Evolutionary conservation across 495 filamentous ascomycete genomes (phyloP).

Genomic region (Elaphomyces granulatus): DNA sequence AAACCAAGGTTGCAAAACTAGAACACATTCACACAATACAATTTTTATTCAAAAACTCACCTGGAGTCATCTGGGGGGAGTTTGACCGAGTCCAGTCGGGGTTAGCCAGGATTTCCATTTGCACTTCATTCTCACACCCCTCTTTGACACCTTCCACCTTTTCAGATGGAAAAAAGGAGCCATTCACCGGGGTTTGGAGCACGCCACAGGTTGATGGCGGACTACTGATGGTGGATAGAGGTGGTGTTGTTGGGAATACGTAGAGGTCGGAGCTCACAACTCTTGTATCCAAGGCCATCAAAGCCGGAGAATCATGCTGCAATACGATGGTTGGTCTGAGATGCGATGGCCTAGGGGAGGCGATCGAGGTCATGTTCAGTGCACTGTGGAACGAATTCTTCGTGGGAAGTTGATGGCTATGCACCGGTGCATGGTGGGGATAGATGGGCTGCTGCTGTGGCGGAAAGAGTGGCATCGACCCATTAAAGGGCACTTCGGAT

Average conservation of each 20-base stretch:
- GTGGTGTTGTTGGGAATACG: slow-evolving; percentile 76
- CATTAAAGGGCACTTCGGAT: slow-evolving; percentile 33
- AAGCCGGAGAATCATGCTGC: slow-evolving; percentile 47
- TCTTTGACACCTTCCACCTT: slow-evolving; percentile 70
- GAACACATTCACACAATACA: too few species aligned
- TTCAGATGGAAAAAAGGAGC: slow-evolving; percentile 60
- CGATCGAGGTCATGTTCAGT: slow-evolving; percentile 57
- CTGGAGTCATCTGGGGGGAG: slow-evolving; percentile 85
- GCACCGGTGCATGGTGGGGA: slow-evolving; percentile 39
- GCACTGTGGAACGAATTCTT: slow-evolving; percentile 43
- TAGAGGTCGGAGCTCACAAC: slow-evolving; percentile 51
- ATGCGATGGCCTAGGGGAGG: slow-evolving; percentile 61
- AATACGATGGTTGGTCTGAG: slow-evolving; percentile 64
- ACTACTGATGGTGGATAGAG: slow-evolving; percentile 78
- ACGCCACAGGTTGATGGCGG: slow-evolving; percentile 63
- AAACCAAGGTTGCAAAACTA: too few species aligned
- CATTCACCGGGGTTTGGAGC: slow-evolving; percentile 69
- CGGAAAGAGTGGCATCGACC: slow-evolving; percentile 29
- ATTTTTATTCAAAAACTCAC: slow-evolving; percentile 66
- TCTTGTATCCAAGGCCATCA: slow-evolving; percentile 69
- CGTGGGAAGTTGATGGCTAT: slow-evolving; percentile 56
- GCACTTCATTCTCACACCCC: slow-evolving; percentile 58
- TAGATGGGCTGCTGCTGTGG: slow-evolving; percentile 25
- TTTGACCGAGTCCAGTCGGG: slow-evolving; percentile 61
- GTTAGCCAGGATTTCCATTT: slow-evolving; percentile 60